phyloP scores from a whole-genome alignment of 164 flowering plant genomes.

The Vitis rotundifolia region DNA sequence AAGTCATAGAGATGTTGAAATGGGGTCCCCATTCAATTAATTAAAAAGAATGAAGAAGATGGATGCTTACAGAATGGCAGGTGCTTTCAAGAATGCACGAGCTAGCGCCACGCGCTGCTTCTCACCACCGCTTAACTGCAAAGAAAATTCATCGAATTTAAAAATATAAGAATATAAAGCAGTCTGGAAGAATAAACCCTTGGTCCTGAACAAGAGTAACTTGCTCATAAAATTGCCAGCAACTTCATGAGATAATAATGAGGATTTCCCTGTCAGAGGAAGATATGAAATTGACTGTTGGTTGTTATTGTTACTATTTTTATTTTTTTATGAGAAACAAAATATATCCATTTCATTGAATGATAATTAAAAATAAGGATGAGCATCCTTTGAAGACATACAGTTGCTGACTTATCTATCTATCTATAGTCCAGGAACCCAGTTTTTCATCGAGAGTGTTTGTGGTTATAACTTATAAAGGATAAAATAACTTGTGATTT shows the following conservation, averaged over 20 bases:
- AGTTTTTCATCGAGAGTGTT: too few relatives aligned
- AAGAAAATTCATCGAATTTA: constrained; percentile 1
- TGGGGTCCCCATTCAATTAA: neutral
- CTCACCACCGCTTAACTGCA: constrained; percentile 97
- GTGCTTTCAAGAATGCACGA: constrained; percentile 88
- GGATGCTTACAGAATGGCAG: constrained; percentile 70
- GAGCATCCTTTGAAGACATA: too few relatives aligned
- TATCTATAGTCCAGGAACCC: too few relatives aligned
- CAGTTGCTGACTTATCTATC: too few relatives aligned
- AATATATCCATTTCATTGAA: too few relatives aligned
- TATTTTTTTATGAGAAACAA: too few relatives aligned
- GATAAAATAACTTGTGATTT: too few relatives aligned
- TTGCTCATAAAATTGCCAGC: neutral
- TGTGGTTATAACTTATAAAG: too few relatives aligned
- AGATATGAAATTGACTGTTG: neutral
- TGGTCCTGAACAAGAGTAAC: neutral
- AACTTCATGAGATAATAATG: neutral
- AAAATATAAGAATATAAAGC: constrained; percentile 7
- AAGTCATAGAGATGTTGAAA: too few relatives aligned
- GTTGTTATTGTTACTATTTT: too few relatives aligned
- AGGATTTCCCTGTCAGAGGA: neutral
- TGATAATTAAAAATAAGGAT: too few relatives aligned
- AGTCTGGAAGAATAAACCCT: neutral
- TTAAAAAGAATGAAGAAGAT: neutral
- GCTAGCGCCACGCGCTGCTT: constrained; percentile 98